These are phyloP conservation scores for Citrus reticulata DNA, from an alignment of 345 rosid genomes.

Conservation along the genomic window DNA sequence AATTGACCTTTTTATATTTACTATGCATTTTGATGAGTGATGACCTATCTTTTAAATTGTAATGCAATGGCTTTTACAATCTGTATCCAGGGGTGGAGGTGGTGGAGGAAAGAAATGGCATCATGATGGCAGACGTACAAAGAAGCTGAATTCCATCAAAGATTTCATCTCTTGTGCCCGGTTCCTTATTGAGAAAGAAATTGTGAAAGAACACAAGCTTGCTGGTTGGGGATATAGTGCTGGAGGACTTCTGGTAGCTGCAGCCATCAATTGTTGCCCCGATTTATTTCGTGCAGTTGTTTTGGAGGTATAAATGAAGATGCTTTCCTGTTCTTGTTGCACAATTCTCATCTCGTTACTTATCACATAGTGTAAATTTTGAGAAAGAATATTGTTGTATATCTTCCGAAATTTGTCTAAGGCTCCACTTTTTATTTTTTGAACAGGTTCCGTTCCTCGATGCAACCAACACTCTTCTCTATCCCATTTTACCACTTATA, in stretches of 20 bases:
- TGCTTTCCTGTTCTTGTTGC: background rate
- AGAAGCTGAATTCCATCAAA: slow-evolving; percentile 66
- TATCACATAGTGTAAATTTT: background rate
- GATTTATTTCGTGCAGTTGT: slow-evolving; percentile 75
- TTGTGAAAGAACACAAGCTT: slow-evolving; percentile 71
- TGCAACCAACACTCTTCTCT: slow-evolving; percentile 76
- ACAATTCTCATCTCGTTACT: background rate
- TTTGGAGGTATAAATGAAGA: slow-evolving; percentile 53
- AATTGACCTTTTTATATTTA: background rate
- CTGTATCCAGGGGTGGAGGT: slow-evolving; percentile 79
- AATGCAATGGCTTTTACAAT: slow-evolving; percentile 9
- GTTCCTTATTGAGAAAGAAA: slow-evolving; percentile 58
- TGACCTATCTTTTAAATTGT: background rate
- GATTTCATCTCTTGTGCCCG: slow-evolving; percentile 79
- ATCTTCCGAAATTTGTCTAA: background rate
- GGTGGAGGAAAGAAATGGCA: slow-evolving; percentile 85
- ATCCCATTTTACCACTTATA: slow-evolving; percentile 75
- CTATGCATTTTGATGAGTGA: background rate
- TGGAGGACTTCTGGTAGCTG: slow-evolving; percentile 90
- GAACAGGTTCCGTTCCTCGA: slow-evolving; percentile 78
- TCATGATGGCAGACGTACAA: slow-evolving; percentile 61
- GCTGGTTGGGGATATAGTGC: slow-evolving; percentile 95
- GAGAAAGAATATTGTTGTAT: background rate
- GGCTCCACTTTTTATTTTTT: background rate
- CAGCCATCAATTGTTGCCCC: slow-evolving; percentile 75